phyloP scores from a whole-genome alignment of 192 early-diverging fungal species.

The Backusella macrospora region DNA sequence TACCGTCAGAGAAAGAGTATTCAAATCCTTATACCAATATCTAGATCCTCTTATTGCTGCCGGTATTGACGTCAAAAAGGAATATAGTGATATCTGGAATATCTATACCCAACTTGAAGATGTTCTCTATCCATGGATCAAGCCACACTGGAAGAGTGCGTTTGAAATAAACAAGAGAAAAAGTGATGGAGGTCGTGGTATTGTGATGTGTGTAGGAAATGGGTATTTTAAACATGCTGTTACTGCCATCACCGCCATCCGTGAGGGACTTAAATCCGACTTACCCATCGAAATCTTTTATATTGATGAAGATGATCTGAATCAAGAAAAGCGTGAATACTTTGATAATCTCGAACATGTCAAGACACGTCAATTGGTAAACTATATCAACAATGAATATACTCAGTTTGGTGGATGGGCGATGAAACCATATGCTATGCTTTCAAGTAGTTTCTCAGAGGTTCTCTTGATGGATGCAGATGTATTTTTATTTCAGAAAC shows the following conservation, averaged over 20 bases:
- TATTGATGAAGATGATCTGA: slow-evolving; percentile 47
- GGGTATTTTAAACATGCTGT: slow-evolving; percentile 46
- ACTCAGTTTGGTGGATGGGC: slow-evolving; percentile 60
- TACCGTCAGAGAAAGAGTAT: slow-evolving; percentile 39
- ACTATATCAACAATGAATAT: slow-evolving; percentile 38
- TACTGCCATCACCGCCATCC: slow-evolving; percentile 45
- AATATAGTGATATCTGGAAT: slow-evolving; percentile 17
- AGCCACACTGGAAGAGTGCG: slow-evolving; percentile 33
- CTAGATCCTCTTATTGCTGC: slow-evolving; percentile 42
- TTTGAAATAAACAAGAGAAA: slow-evolving; percentile 40
- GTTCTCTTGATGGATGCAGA: slow-evolving; percentile 74
- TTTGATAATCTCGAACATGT: slow-evolving; percentile 22
- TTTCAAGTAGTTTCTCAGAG: slow-evolving; percentile 62
- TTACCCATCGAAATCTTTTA: slow-evolving; percentile 67
- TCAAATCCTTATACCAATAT: slow-evolving; percentile 48
- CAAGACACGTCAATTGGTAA: slow-evolving; percentile 30
- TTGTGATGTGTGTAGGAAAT: slow-evolving; percentile 56
- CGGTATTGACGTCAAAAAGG: not conserved
- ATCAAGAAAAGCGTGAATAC: slow-evolving; percentile 26
- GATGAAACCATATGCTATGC: slow-evolving; percentile 68
- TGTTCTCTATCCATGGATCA: slow-evolving; percentile 46
- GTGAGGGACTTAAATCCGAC: slow-evolving; percentile 42
- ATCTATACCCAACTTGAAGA: slow-evolving; percentile 40
- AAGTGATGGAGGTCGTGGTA: slow-evolving; percentile 36
- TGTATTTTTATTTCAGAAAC: slow-evolving; percentile 65